Percentiles rank a stretch among this genome's conserved stretches.
These are phyloP conservation scores for Nematocida ironsii DNA, from an alignment of 371 early-diverging fungal genomes.

Conservation along the genomic window DNA sequence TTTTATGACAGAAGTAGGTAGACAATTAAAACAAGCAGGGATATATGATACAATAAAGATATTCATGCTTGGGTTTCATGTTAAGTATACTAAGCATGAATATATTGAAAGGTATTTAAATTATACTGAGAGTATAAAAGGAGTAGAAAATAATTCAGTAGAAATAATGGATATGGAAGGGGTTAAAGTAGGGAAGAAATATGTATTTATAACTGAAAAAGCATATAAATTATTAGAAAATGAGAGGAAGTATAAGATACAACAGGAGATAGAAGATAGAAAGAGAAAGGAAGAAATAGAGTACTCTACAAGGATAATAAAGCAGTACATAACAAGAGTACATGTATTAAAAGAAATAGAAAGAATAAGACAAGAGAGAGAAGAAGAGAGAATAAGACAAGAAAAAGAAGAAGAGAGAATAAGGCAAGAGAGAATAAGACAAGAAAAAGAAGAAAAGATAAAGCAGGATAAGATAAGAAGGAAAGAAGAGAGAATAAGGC, in stretches of 20 bases:
- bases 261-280: neutral
- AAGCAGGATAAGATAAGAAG: neutral
- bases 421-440: neutral
- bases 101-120: constrained; percentile 74
- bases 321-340: neutral
- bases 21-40: constrained; percentile 60
- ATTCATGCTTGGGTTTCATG: constrained; percentile 87
- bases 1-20: constrained; percentile 74
- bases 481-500: neutral
- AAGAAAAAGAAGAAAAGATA: neutral
- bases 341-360: constrained; percentile 2
- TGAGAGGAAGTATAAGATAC: neutral
- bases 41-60: constrained; percentile 89
- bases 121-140: neutral
- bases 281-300: neutral
- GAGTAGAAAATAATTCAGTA: constrained; percentile 58
- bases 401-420: neutral
- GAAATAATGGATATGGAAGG: constrained; percentile 4
- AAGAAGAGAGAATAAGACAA: neutral
- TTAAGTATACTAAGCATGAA: constrained; percentile 81
- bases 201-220: constrained; percentile 47
- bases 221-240: constrained; percentile 16
- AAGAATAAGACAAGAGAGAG: neutral
- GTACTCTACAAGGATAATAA: neutral
- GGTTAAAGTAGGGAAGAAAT: constrained; percentile 23